These are phyloP conservation scores for Chrysoporthe cubensis DNA, from an alignment of 2,329 filamentous ascomycete species.

Conservation along the genomic window DNA sequence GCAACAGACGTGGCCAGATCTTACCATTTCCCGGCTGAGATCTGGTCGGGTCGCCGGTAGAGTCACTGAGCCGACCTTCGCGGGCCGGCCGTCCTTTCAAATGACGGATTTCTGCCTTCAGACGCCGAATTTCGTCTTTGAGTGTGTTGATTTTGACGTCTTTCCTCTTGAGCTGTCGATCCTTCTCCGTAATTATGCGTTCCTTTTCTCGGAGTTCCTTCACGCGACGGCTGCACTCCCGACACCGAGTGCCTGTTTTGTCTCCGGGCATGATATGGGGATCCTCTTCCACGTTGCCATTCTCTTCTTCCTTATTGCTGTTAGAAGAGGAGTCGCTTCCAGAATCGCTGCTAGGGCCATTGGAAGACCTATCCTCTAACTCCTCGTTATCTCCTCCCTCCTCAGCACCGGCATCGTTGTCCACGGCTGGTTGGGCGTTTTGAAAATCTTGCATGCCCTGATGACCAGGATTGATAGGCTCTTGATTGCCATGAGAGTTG, in stretches of 20 bases:
- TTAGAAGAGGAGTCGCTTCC: background rate
- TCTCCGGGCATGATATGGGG: background rate
- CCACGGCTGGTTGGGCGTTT: background rate
- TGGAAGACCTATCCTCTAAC: background rate
- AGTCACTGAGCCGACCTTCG: background rate
- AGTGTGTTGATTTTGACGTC: background rate
- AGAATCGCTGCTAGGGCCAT: background rate
- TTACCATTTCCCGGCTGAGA: background rate
- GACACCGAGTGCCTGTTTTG: background rate
- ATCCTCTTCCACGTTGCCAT: background rate
- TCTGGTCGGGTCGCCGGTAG: background rate
- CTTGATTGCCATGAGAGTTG: too few species aligned
- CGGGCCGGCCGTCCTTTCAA: background rate
- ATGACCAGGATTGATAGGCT: background rate
- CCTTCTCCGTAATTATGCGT: background rate
- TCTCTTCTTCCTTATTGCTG: slow-evolving; percentile 1
- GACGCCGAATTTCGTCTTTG: background rate
- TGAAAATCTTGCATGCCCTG: background rate
- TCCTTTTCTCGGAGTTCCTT: background rate
- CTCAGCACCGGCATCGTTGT: background rate
- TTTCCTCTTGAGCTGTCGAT: background rate
- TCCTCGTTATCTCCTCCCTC: background rate
- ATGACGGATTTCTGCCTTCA: background rate
- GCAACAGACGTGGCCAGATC: background rate
- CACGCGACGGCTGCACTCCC: background rate